Base-by-base conservation (phyloP, 805 yeast genomes). In the Spathaspora gorwiae region DNA sequence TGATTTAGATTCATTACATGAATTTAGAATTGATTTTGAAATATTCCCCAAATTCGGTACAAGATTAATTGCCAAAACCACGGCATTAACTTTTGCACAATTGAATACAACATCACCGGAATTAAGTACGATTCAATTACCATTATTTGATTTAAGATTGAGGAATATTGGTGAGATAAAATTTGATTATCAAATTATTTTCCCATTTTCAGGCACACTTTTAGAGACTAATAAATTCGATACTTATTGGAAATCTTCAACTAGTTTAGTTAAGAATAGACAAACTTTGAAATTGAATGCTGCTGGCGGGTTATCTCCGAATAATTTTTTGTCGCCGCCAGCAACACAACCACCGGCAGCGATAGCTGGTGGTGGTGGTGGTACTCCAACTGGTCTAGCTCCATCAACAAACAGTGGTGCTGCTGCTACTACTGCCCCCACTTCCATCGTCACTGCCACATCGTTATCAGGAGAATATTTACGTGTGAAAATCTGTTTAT, bases 11-110 rank as follows among this genome's bases (percentile, higher is more conserved):
- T 82, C 86, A 12, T 57, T 72, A 44, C 59, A 60, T 47, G 79
- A 77, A 37, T 88, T 90, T 57, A 70, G 81, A 27, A 78, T 90
- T 43, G 95, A 88, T 57, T 85, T 90, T 59, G 98, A 94, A 62
- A 78, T 94, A 10, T 90, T 84, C 63, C 97, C 99, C 1, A 87
- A 92, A 7, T 94, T 89, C 67, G 99, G 99, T 24, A 90, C 98
- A 0, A 78, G 96, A 50, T 69, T 92, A 45, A 83, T 92, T 43
- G 97, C 97, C 3, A 92, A 90, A 57, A 78, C 97, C 0, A 81
- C 95, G 0, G 88, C 94, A 2, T 71, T 90, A 43, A 75, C 90
- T 0, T 70, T 71, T 50, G 64, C 72, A 8, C 67, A 69, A 35
- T 60, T 68, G 14, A 68, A 65, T 43, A 60, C 73, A 0, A 56